Evolutionary conservation across 1,139 yeast species (phyloP).

Genomic region (Magnusiomyces paraingens): DNA sequence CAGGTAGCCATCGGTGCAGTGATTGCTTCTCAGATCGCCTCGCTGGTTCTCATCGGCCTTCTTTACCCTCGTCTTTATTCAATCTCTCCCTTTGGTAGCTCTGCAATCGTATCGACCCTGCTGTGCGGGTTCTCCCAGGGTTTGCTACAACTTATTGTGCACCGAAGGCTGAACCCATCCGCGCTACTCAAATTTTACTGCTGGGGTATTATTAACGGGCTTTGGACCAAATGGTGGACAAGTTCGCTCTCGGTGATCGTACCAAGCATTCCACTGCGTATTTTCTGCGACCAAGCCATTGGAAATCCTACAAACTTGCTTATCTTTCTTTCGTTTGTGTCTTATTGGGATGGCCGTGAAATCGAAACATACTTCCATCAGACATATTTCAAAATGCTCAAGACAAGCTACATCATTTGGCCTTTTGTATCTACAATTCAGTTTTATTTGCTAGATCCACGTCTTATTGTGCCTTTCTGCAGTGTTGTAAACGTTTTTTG

Average conservation of each 20-base stretch:
- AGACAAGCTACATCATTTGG: constrained; percentile 33
- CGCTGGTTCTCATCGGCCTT: constrained; percentile 2
- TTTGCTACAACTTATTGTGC: constrained; percentile 26
- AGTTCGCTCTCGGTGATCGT: constrained; percentile 26
- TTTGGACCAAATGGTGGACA: constrained; percentile 37
- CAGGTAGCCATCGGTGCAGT: constrained; percentile 7
- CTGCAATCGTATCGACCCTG: constrained; percentile 31
- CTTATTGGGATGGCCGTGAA: constrained; percentile 35
- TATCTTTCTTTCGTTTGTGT: constrained; percentile 29
- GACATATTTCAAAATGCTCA: constrained; percentile 24
- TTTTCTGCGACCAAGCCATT: constrained; percentile 31
- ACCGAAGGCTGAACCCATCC: constrained; percentile 19
- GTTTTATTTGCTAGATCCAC: constrained; percentile 29
- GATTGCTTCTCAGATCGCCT: constrained; percentile 7
- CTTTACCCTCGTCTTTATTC: constrained; percentile 24
- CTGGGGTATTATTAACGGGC: constrained; percentile 35
- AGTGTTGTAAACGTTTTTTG: constrained; percentile 32
- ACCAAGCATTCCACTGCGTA: constrained; percentile 22
- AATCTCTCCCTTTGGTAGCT: constrained; percentile 29
- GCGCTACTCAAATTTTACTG: constrained; percentile 32
- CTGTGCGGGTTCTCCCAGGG: constrained; percentile 34
- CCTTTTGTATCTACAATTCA: constrained; percentile 33
- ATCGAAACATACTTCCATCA: constrained; percentile 29
- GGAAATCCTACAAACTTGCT: constrained; percentile 34
- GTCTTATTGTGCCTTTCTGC: constrained; percentile 32